Percentiles rank a stretch among this genome's conserved stretches.
phyloP scores from a whole-genome alignment of 257 asterid species.

The Rubia yunnanensis region DNA sequence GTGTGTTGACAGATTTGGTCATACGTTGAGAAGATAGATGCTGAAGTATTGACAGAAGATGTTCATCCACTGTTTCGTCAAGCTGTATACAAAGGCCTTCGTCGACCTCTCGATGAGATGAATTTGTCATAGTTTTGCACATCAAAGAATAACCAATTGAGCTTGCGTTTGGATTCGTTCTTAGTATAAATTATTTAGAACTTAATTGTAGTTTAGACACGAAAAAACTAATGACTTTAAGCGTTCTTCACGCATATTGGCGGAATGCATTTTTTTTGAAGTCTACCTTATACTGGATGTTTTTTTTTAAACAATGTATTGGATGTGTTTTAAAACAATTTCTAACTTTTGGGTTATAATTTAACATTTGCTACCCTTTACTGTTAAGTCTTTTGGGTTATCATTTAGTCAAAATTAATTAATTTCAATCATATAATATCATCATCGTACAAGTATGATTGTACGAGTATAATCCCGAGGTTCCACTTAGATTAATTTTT shows the following conservation, averaged over 20 bases:
- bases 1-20: conserved; percentile 65
- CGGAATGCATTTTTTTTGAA: not conserved
- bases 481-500: no score
- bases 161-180: not conserved
- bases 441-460: no score
- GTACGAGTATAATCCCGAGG: no score
- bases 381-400: no score
- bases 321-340: no score
- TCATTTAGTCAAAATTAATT: no score
- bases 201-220: not conserved
- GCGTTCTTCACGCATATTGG: not conserved
- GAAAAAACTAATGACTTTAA: not conserved
- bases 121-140: not conserved
- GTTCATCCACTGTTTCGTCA: conserved; percentile 66
- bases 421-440: no score
- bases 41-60: conserved; percentile 65
- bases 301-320: no score
- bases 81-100: conserved; percentile 67
- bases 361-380: no score
- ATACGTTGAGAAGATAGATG: conserved; percentile 62
- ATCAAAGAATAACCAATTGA: not conserved
- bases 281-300: no score
- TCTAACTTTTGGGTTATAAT: no score
- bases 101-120: conserved; percentile 40
- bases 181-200: not conserved